Evolutionary conservation across 164 flowering plant genomes (phyloP).

Genomic region (Sextonia rubra): DNA sequence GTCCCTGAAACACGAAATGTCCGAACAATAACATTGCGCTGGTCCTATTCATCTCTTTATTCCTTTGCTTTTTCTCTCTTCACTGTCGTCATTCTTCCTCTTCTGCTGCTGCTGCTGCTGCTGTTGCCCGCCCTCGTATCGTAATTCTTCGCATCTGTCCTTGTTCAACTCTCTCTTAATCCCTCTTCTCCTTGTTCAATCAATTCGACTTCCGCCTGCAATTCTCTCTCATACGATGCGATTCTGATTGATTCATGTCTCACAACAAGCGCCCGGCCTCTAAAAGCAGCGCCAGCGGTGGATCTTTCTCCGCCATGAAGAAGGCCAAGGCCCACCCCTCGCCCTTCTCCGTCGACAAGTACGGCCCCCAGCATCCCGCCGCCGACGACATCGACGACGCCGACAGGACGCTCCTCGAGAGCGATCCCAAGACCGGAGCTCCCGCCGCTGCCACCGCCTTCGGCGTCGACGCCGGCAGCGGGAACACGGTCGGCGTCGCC

Average conservation of each 20-base stretch:
- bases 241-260: constrained; percentile 35
- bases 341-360: constrained; percentile 42
- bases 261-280: constrained; percentile 28
- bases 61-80: neutral
- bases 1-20: too few species aligned
- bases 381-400: constrained; percentile 20
- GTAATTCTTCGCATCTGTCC: neutral
- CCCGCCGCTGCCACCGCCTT: constrained; percentile 11
- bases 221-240: constrained; percentile 10
- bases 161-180: neutral
- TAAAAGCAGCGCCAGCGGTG: constrained; percentile 9
- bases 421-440: constrained; percentile 27
- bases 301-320: constrained; percentile 50
- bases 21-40: too few species aligned
- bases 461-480: constrained; percentile 23
- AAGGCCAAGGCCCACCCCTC: constrained; percentile 67
- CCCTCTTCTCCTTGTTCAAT: neutral
- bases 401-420: constrained; percentile 52
- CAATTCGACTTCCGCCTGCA: neutral
- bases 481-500: constrained; percentile 30
- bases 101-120: too few species aligned
- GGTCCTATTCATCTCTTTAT: too few species aligned
- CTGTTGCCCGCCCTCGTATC: too few species aligned
- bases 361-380: constrained; percentile 31
- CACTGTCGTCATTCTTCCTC: neutral